These are phyloP conservation scores for Phytophthora sojae DNA, from an alignment of 352 stramenopile species.

Conservation along the genomic window DNA sequence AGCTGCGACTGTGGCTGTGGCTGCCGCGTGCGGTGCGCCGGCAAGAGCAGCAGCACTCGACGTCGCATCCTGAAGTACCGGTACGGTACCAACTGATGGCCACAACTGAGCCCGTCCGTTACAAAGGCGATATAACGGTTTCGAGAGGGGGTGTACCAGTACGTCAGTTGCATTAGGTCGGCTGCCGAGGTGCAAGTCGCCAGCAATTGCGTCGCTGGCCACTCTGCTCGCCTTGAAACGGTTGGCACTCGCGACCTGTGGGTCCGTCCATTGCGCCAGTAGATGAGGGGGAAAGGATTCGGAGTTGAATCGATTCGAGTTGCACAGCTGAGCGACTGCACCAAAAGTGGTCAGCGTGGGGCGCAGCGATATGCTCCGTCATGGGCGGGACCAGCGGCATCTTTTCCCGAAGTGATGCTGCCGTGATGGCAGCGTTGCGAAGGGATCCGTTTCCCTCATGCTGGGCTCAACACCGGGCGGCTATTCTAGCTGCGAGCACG, in stretches of 20 bases:
- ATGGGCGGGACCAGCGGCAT: not conserved
- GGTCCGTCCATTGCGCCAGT: not conserved
- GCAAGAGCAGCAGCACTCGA: conserved; percentile 13
- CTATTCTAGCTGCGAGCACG: not conserved
- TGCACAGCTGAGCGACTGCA: conserved; percentile 13
- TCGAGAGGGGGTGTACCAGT: conserved; percentile 5
- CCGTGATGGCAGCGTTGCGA: not conserved
- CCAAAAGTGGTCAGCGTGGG: conserved; percentile 7
- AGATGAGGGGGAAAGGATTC: not conserved
- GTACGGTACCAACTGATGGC: conserved; percentile 7
- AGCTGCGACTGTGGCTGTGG: conserved; percentile 12
- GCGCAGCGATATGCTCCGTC: conserved; percentile 5
- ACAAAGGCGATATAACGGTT: conserved; percentile 27
- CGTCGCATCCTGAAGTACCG: conserved; percentile 20
- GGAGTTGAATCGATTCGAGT: not conserved
- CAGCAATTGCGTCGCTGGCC: conserved; percentile 33
- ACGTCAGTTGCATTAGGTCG: not conserved
- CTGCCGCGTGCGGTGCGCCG: not conserved
- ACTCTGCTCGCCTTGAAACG: conserved; percentile 34
- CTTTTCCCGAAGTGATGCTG: conserved; percentile 2
- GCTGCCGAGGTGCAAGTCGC: conserved; percentile 7
- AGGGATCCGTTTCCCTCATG: conserved; percentile 17
- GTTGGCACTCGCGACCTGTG: conserved; percentile 9
- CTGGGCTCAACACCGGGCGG: conserved; percentile 5
- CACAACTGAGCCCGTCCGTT: conserved; percentile 10